Percentiles rank a stretch among this genome's conserved stretches.
Conservation (phyloP, 2,329 filamentous ascomycete species). For the Botrytis hyacinthi region DNA sequence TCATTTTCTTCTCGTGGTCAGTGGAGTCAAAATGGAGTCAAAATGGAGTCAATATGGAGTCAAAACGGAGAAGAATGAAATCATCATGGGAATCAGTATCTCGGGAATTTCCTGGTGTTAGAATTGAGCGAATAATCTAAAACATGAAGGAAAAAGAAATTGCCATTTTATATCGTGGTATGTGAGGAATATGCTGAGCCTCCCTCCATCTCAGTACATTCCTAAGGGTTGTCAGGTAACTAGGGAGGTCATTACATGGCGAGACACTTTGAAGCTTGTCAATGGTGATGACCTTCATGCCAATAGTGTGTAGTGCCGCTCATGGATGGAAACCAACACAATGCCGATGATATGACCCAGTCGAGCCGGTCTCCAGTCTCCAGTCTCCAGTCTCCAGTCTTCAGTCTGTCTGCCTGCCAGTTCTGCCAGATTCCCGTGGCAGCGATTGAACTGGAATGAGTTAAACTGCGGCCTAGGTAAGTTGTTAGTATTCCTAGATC, state of each 20-base stretch:
- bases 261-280: neutral
- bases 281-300: neutral
- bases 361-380: neutral
- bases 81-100: neutral
- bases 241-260: no score
- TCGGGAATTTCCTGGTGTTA: neutral
- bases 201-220: neutral
- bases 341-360: neutral
- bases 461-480: neutral
- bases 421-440: neutral
- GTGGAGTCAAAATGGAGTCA: neutral
- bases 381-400: neutral
- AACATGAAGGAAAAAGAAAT: neutral
- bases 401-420: neutral
- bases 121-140: neutral
- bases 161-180: neutral
- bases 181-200: slow-evolving; percentile 5
- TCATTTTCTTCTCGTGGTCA: slow-evolving; percentile 4
- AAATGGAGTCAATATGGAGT: neutral
- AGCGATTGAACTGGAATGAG: neutral
- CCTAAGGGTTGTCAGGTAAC: neutral
- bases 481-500: neutral
- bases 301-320: neutral
- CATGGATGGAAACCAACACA: neutral
- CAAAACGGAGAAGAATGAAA: neutral